A percentile compares a stretch with the other conserved stretches of the same genome.
These are phyloP conservation scores for Pogostemon cablin DNA, from an alignment of 257 asterid species.

Conservation along the genomic window DNA sequence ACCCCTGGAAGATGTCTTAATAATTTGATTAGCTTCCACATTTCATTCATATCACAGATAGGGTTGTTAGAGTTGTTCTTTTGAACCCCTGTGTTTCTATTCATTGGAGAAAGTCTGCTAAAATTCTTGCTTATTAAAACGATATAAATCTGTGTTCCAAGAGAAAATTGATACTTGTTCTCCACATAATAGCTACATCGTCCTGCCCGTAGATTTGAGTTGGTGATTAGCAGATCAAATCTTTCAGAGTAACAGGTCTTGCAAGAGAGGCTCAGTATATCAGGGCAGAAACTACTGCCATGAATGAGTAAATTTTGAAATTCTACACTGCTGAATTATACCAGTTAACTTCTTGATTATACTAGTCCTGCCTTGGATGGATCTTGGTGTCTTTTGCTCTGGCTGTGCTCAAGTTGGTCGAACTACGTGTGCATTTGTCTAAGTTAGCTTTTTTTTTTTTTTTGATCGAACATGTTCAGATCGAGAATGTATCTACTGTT, in stretches of 20 bases:
- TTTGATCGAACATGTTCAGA: too few relatives aligned
- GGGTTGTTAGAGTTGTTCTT: neutral
- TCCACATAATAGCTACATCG: neutral
- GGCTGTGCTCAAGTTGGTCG: too few relatives aligned
- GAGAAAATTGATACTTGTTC: neutral
- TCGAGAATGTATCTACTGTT: too few relatives aligned
- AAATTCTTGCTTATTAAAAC: conserved; percentile 12
- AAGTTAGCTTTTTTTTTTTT: too few relatives aligned
- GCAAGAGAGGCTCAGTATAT: neutral
- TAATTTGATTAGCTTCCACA: too few relatives aligned
- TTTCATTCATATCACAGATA: too few relatives aligned
- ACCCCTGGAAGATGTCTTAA: too few relatives aligned
- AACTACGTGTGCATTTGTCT: neutral
- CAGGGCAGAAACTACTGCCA: too few relatives aligned
- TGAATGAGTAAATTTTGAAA: neutral
- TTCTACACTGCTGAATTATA: neutral
- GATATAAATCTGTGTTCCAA: neutral
- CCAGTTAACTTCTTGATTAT: neutral
- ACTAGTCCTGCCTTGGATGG: neutral
- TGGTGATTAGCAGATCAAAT: conserved; percentile 2
- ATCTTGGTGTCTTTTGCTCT: too few relatives aligned
- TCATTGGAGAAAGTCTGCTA: neutral
- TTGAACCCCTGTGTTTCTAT: neutral
- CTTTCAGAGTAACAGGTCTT: neutral
- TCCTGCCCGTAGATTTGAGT: neutral